Evolutionary conservation across 2,329 filamentous ascomycete genomes (phyloP).

Genomic region (Phoma sp.): DNA sequence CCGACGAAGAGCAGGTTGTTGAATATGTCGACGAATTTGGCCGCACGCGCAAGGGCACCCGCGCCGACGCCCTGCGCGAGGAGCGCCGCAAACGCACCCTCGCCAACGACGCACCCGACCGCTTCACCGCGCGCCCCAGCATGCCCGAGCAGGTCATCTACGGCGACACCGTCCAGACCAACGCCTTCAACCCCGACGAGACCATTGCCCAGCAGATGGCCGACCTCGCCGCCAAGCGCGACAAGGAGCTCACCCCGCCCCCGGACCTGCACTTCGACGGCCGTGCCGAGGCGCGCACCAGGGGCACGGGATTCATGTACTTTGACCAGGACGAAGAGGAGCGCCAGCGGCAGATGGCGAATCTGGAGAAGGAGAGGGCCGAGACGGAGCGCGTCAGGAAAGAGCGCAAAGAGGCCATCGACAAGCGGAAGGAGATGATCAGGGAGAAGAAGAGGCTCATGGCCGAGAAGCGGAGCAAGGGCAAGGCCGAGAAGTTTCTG

Average conservation of each 20-base stretch:
- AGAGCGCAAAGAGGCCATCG: conserved; percentile 56
- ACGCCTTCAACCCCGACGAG: conserved; percentile 81
- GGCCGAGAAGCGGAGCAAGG: conserved; percentile 65
- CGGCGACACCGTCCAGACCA: conserved; percentile 82
- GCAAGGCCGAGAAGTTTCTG: conserved; percentile 76
- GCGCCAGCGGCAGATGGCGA: conserved; percentile 75
- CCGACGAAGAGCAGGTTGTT: conserved; percentile 71
- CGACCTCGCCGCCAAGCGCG: conserved; percentile 75
- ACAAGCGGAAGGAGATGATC: conserved; percentile 68
- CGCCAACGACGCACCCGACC: conserved; percentile 64
- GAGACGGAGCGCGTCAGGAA: conserved; percentile 70
- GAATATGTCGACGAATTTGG: conserved; percentile 95
- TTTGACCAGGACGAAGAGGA: conserved; percentile 79
- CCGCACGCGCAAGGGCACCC: conserved; percentile 75
- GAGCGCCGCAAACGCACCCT: conserved; percentile 61
- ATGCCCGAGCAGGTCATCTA: conserved; percentile 77
- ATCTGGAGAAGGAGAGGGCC: conserved; percentile 69
- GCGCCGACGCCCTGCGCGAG: conserved; percentile 69
- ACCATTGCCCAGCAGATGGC: conserved; percentile 73
- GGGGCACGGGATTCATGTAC: conserved; percentile 89
- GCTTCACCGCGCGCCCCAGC: conserved; percentile 70
- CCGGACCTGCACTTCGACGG: conserved; percentile 86
- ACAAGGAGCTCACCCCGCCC: conserved; percentile 81
- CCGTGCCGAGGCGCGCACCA: conserved; percentile 79
- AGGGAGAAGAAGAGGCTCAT: conserved; percentile 67